Percentiles rank a stretch among this genome's conserved stretches.
phyloP scores from a whole-genome alignment of 2,329 filamentous ascomycete species.

The Penicillium psychrosexuale region DNA sequence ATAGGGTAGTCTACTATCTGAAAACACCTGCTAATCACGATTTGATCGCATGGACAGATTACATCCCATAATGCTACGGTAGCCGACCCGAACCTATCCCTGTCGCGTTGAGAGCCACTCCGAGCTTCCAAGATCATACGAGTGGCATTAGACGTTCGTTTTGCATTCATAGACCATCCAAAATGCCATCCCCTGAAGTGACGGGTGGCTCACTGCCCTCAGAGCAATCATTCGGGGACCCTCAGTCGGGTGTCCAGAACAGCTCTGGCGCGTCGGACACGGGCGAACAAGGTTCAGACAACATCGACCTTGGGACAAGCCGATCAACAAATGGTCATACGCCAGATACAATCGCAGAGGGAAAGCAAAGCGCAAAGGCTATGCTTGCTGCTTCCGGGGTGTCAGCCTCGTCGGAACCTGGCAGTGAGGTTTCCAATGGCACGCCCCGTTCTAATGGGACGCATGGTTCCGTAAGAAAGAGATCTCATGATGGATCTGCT shows the following conservation, averaged over 20 bases:
- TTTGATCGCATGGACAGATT: constrained; percentile 4
- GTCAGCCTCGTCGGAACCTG: constrained; percentile 25
- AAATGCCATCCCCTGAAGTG: constrained; percentile 38
- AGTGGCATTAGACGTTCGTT: constrained; percentile 19
- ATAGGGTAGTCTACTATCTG: not conserved
- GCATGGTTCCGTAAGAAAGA: constrained; percentile 55
- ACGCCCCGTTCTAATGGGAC: constrained; percentile 35
- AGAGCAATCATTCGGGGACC: constrained; percentile 24
- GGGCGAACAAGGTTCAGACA: constrained; percentile 22
- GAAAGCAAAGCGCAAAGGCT: constrained; percentile 60
- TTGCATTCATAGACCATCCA: constrained; percentile 11
- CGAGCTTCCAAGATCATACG: constrained; percentile 19
- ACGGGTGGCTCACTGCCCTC: constrained; percentile 22
- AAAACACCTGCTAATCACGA: constrained; percentile 9
- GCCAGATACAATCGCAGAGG: constrained; percentile 52
- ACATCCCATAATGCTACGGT: constrained; percentile 33
- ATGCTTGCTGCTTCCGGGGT: constrained; percentile 54
- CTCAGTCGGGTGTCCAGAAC: constrained; percentile 25
- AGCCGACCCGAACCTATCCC: constrained; percentile 21
- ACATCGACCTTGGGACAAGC: constrained; percentile 22
- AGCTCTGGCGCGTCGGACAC: constrained; percentile 24
- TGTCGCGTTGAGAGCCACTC: constrained; percentile 25
- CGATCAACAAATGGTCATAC: constrained; percentile 28
- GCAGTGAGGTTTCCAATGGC: constrained; percentile 29
- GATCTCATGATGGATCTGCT: constrained; percentile 58